Base-by-base conservation (phyloP, 2,329 filamentous ascomycete species). In the Polytolypa hystricis region DNA sequence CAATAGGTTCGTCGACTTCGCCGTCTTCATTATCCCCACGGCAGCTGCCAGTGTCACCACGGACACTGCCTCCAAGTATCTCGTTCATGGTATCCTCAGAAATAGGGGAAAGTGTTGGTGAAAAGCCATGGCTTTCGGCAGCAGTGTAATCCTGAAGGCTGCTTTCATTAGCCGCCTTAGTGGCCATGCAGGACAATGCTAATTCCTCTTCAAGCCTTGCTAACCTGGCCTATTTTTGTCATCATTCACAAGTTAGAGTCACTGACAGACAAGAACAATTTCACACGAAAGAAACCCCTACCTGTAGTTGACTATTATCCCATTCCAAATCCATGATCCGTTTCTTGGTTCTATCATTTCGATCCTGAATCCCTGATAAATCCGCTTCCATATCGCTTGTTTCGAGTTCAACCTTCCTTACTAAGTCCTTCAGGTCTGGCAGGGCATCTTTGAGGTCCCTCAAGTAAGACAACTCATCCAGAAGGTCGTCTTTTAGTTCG, bases 221-320 rank as follows among this genome's bases (percentile, higher is more conserved):
- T 7, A 36, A 14, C 10, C 28, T 30, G 9, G 9, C 7, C 34
- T 36, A 14, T 4, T 6, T 16, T n/a, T n/a, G 2, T 26, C 11
- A 9, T 20, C 5, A 14, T 21, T 35, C 16, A 27, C n/a, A 7
- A 28, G 16, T 18, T 12, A 27, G 19, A 18, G 4, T 15, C 14
- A 27, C 19, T 11, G 12, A 10, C 15, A 16, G 15, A 16, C 26
- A 11, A 2, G 21, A 25, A 25, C n/a, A 18, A 5, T 5, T 4
- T n/a, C 16, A 7, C 11, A 10, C 11, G n/a, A 10, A 23, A 11
- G 4, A n/a, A 14, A 14, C 14, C 12, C 33, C 8, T 35, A 35
- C 33, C n/a, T 35, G 17, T 5, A 35, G 14, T n/a, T 35, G 21
- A 17, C 28, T 12, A 11, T 27, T 35, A 10, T 35, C 33, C 16